Evolutionary conservation across 1,284 basidiomycete genomes (phyloP).

Genomic region (Moesziomyces globuligerus): DNA sequence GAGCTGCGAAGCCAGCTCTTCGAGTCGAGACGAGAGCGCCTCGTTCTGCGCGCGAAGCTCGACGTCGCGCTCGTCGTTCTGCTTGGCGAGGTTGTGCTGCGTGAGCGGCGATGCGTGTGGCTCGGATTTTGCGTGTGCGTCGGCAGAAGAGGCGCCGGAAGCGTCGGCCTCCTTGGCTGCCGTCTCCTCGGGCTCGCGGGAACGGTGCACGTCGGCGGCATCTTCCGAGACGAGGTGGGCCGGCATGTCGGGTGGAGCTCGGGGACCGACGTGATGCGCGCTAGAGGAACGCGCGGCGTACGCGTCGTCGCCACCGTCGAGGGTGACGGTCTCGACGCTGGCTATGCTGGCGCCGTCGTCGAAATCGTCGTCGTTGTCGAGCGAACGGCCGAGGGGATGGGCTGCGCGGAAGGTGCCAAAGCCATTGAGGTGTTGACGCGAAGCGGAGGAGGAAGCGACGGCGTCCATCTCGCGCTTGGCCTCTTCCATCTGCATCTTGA

Average conservation of each 20-base stretch:
- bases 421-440: slow-evolving; percentile 22
- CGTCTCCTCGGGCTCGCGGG: slow-evolving; percentile 14
- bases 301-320: slow-evolving; percentile 22
- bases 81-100: slow-evolving; percentile 11
- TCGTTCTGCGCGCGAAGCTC: slow-evolving; percentile 71
- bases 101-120: slow-evolving; percentile 5
- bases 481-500: slow-evolving; percentile 67
- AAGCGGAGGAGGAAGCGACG: slow-evolving; percentile 15
- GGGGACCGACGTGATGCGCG: slow-evolving; percentile 47
- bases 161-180: slow-evolving; percentile 3
- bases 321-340: slow-evolving; percentile 60
- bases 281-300: background rate
- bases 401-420: slow-evolving; percentile 27
- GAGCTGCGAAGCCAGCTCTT: slow-evolving; percentile 78
- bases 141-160: too few relatives aligned
- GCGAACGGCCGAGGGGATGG: slow-evolving; percentile 3
- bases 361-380: slow-evolving; percentile 38
- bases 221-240: slow-evolving; percentile 27
- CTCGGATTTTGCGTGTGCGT: background rate
- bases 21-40: slow-evolving; percentile 78
- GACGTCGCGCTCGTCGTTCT: slow-evolving; percentile 44
- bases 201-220: slow-evolving; percentile 17
- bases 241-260: slow-evolving; percentile 55
- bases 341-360: slow-evolving; percentile 62
- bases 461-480: slow-evolving; percentile 59